phyloP scores from a whole-genome alignment of 2,329 filamentous ascomycete genomes.

The Colletotrichum lindemuthianum region DNA sequence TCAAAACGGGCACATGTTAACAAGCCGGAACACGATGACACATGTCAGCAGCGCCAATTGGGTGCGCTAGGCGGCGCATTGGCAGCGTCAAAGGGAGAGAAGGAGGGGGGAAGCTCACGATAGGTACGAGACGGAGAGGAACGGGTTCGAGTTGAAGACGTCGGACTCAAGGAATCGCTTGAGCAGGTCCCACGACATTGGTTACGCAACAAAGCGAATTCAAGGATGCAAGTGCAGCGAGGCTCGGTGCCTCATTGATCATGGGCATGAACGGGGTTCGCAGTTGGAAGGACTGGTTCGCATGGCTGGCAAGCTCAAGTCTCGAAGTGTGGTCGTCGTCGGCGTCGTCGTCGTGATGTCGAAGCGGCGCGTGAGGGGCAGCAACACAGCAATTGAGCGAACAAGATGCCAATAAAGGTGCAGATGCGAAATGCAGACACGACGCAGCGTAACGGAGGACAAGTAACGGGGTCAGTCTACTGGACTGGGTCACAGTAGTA shows the following conservation, averaged over 20 bases:
- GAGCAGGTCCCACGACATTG: slow-evolving; percentile 87
- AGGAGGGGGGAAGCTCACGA: slow-evolving; percentile 68
- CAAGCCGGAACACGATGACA: not conserved
- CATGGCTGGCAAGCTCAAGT: slow-evolving; percentile 39
- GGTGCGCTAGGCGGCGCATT: no score
- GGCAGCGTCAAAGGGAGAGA: slow-evolving; percentile 9
- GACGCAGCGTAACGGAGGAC: slow-evolving; percentile 7
- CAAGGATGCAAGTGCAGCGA: slow-evolving; percentile 41
- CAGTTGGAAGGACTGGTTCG: slow-evolving; percentile 37
- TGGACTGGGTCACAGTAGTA: not conserved
- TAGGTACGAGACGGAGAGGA: slow-evolving; percentile 87
- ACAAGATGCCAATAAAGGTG: not conserved
- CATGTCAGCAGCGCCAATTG: not conserved
- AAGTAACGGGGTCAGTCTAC: not conserved
- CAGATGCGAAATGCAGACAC: slow-evolving; percentile 24
- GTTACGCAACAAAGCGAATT: slow-evolving; percentile 45
- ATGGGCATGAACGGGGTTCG: slow-evolving; percentile 43
- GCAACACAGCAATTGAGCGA: not conserved
- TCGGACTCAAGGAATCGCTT: slow-evolving; percentile 93
- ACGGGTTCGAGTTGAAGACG: slow-evolving; percentile 92
- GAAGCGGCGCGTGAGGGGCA: slow-evolving; percentile 20
- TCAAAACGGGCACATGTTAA: no score
- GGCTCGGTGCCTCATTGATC: slow-evolving; percentile 51
- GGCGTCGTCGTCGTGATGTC: not conserved
- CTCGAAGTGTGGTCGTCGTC: slow-evolving; percentile 7